Evolutionary conservation across 2,329 filamentous ascomycete species (phyloP).

Genomic region (Aspergillus fumigatus): DNA sequence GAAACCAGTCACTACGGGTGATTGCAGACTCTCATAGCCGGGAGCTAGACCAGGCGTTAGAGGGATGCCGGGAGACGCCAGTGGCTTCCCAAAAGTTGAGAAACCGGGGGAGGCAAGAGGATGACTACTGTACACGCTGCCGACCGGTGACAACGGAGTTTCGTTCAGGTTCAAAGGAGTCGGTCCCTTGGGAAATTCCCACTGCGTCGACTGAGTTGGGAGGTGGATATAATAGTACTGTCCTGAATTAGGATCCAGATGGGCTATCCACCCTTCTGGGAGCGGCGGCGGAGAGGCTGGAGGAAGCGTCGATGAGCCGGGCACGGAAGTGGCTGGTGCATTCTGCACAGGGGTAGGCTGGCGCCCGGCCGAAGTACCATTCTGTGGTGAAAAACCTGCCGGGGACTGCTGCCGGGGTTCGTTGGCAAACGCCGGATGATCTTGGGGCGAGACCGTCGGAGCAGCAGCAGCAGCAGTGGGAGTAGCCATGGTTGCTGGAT

Average conservation of each 20-base stretch:
- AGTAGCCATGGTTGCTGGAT: constrained; percentile 24
- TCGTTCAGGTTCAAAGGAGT: constrained; percentile 82
- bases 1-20: constrained; percentile 74
- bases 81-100: constrained; percentile 49
- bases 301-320: constrained; percentile 46
- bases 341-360: constrained; percentile 15
- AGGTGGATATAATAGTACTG: constrained; percentile 99
- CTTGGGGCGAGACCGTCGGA: constrained; percentile 39
- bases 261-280: constrained; percentile 97
- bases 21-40: constrained; percentile 78
- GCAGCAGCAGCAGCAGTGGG: constrained; percentile 16
- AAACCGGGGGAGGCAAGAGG: constrained; percentile 66
- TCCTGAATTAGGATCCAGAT: constrained; percentile 89
- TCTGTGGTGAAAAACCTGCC: constrained; percentile 37
- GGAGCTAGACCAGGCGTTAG: constrained; percentile 77
- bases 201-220: constrained; percentile 90
- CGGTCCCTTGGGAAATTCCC: constrained; percentile 96
- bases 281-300: constrained; percentile 85
- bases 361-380: constrained; percentile 26
- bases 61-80: constrained; percentile 77
- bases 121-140: constrained; percentile 67
- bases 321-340: constrained; percentile 25
- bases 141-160: constrained; percentile 75
- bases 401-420: constrained; percentile 55
- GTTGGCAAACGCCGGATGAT: constrained; percentile 88